phyloP scores from a whole-genome alignment of 169 alveolate genomes.

The Babesia gibsoni region DNA sequence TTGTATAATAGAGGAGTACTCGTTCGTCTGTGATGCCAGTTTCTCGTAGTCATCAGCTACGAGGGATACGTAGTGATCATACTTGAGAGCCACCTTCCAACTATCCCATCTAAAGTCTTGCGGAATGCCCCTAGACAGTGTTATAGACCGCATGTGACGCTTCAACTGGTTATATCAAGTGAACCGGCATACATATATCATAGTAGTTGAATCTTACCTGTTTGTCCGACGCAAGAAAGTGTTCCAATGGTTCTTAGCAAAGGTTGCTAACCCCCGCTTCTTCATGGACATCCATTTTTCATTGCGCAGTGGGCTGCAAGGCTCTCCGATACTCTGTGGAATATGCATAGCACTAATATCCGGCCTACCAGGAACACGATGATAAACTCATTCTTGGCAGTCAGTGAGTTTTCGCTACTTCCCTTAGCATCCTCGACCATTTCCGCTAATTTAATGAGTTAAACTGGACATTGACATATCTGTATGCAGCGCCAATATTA shows the following conservation, averaged over 20 bases:
- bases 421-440: slow-evolving; percentile 28
- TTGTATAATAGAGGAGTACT: slow-evolving; percentile 50
- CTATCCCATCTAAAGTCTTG: slow-evolving; percentile 73
- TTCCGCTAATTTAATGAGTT: not conserved
- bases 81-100: slow-evolving; percentile 68
- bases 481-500: no score
- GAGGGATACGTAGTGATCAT: slow-evolving; percentile 10
- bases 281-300: slow-evolving; percentile 64
- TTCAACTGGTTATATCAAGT: no score
- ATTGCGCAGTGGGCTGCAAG: slow-evolving; percentile 38
- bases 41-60: slow-evolving; percentile 25
- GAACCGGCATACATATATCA: no score
- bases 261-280: slow-evolving; percentile 43
- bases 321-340: slow-evolving; percentile 62
- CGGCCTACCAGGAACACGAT: slow-evolving; percentile 39
- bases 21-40: slow-evolving; percentile 21
- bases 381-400: slow-evolving; percentile 49
- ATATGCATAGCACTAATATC: not conserved
- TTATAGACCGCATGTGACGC: not conserved
- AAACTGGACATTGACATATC: not conserved
- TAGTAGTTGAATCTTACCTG: slow-evolving; percentile 20
- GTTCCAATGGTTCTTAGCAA: slow-evolving; percentile 60
- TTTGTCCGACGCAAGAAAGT: slow-evolving; percentile 60
- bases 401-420: not conserved
- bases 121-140: slow-evolving; percentile 70